Conservation (phyloP, 2,329 filamentous ascomycete genomes). For the Cordyceps fumosorosea region DNA sequence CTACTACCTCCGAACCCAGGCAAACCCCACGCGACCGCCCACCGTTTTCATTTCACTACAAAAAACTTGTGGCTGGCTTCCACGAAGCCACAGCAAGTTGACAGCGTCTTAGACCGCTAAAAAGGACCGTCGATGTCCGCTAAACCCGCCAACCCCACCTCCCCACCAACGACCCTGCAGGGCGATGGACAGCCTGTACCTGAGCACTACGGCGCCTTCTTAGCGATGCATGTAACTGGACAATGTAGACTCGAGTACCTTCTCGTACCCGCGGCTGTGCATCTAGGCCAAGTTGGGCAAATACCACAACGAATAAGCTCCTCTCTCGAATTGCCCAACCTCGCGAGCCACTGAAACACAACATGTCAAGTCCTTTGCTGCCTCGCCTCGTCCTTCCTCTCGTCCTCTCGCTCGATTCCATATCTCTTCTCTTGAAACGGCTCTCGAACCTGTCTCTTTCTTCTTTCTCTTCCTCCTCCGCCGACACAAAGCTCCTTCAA, state of each 20-base stretch:
- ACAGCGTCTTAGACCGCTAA: conserved; percentile 2
- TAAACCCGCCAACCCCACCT: conserved; percentile 5
- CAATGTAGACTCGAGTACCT: background rate
- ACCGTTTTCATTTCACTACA: background rate
- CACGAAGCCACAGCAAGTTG: background rate
- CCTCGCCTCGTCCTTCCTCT: background rate
- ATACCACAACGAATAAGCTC: background rate
- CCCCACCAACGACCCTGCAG: conserved; percentile 2
- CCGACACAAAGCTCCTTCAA: background rate
- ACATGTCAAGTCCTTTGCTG: background rate
- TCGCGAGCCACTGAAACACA: conserved; percentile 4
- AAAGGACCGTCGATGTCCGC: background rate
- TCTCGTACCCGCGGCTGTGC: background rate
- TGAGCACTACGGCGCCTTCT: background rate
- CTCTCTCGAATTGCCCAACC: conserved; percentile 1
- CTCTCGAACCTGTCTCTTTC: background rate
- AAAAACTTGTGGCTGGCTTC: background rate
- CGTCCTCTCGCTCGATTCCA: background rate
- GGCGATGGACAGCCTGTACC: background rate
- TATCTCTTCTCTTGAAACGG: background rate
- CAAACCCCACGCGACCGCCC: conserved; percentile 1
- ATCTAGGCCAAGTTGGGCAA: background rate
- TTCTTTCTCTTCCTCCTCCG: background rate
- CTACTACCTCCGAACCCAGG: background rate
- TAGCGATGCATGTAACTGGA: background rate